Evolutionary conservation across 2,329 filamentous ascomycete species (phyloP).

Genomic region (Stagonosporopsis rhizophila): DNA sequence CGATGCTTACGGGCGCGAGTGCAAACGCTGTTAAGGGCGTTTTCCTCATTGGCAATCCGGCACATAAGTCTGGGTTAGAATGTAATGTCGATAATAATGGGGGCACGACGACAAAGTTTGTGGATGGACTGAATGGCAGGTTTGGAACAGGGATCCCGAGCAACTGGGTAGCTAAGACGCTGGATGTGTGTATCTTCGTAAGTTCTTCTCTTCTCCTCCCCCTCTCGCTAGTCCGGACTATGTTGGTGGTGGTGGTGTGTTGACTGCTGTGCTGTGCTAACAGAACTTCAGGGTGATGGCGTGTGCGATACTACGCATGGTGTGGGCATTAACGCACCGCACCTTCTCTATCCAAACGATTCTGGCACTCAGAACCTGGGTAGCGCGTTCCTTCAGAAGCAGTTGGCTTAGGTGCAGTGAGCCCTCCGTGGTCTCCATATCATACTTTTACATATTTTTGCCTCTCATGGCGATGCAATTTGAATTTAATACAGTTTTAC

Average conservation of each 20-base stretch:
- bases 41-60: slow-evolving; percentile 46
- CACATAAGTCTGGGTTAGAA: slow-evolving; percentile 40
- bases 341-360: slow-evolving; percentile 38
- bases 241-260: neutral
- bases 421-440: too few relatives aligned
- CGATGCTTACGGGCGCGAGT: slow-evolving; percentile 38
- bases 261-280: neutral
- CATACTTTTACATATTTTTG: too few relatives aligned
- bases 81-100: slow-evolving; percentile 49
- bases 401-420: slow-evolving; percentile 8
- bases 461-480: neutral
- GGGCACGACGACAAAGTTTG: slow-evolving; percentile 42
- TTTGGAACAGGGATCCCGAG: slow-evolving; percentile 27
- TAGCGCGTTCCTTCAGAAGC: slow-evolving; percentile 28
- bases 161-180: slow-evolving; percentile 46
- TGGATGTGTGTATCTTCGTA: slow-evolving; percentile 48
- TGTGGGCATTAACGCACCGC: slow-evolving; percentile 39
- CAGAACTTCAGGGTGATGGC: slow-evolving; percentile 39
- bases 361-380: slow-evolving; percentile 42
- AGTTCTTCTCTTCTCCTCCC: slow-evolving; percentile 8
- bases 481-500: neutral
- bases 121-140: slow-evolving; percentile 31
- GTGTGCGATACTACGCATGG: slow-evolving; percentile 48
- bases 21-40: slow-evolving; percentile 49
- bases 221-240: too few relatives aligned